Percentiles rank a stretch among this genome's conserved stretches.
phyloP scores from a whole-genome alignment of 1,139 yeast genomes.

The Magnusiomyces starmeri region DNA sequence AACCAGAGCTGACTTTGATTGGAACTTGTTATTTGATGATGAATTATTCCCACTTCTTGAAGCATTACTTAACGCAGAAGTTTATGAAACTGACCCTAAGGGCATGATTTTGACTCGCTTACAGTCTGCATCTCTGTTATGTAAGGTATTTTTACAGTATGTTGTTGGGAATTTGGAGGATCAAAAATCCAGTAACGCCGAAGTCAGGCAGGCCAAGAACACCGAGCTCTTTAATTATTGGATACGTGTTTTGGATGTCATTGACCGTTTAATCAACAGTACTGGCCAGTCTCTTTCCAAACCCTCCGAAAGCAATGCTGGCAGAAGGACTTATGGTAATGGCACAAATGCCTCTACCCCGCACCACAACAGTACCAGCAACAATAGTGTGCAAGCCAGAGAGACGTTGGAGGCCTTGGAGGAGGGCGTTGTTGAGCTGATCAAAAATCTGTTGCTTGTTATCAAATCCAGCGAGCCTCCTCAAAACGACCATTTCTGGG shows the following conservation, averaged over 20 bases:
- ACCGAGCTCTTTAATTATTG: constrained; percentile 35
- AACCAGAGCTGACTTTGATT: constrained; percentile 24
- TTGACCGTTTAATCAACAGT: constrained; percentile 41
- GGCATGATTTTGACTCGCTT: constrained; percentile 62
- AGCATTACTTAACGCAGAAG: constrained; percentile 60
- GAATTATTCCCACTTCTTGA: constrained; percentile 71
- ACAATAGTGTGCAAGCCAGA: background rate
- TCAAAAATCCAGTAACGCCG: constrained; percentile 14
- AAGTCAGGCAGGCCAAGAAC: constrained; percentile 28
- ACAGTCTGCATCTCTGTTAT: constrained; percentile 58
- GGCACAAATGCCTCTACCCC: background rate
- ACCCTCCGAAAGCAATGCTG: background rate
- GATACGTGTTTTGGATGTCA: constrained; percentile 42
- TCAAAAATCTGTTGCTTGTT: constrained; percentile 51
- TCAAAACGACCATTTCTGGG: constrained; percentile 33
- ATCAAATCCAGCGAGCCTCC: constrained; percentile 34
- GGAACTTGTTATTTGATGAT: constrained; percentile 48
- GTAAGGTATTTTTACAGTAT: constrained; percentile 66
- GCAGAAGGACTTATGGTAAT: background rate
- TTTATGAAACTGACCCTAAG: constrained; percentile 52
- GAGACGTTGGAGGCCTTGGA: constrained; percentile 27
- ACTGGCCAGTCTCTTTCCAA: constrained; percentile 11
- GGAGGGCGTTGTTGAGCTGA: constrained; percentile 56
- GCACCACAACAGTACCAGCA: background rate
- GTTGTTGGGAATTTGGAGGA: constrained; percentile 29